Conservation (phyloP, 78 protist genomes). For the Planoprotostelium fungivorum region DNA sequence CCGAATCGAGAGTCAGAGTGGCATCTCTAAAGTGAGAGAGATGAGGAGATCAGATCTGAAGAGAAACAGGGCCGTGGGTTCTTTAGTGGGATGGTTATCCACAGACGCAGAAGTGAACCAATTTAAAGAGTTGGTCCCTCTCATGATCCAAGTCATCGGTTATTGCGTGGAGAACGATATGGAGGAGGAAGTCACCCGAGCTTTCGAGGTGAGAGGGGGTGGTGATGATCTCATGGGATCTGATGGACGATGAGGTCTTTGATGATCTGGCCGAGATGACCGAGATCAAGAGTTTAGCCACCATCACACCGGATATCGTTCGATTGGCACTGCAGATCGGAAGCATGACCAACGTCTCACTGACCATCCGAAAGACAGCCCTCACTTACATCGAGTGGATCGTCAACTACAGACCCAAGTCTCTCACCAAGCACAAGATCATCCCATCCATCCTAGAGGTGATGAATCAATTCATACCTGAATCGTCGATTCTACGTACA, state of each 20-base stretch:
- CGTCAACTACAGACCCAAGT: neutral
- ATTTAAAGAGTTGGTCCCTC: slow-evolving; percentile 30
- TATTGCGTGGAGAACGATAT: slow-evolving; percentile 25
- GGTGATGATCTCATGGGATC: neutral
- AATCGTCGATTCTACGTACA: too few species aligned
- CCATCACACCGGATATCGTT: neutral
- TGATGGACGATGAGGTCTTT: slow-evolving; percentile 3
- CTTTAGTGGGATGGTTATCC: slow-evolving; percentile 7
- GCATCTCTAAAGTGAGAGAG: slow-evolving; percentile 6
- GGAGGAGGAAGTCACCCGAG: slow-evolving; percentile 40
- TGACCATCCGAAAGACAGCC: neutral
- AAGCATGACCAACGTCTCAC: neutral
- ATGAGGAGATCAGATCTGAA: neutral
- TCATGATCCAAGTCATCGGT: slow-evolving; percentile 21
- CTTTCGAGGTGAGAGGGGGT: slow-evolving; percentile 36
- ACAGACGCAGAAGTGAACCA: neutral
- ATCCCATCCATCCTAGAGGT: neutral
- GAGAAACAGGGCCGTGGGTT: slow-evolving; percentile 28
- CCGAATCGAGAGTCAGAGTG: slow-evolving; percentile 16
- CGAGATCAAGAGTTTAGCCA: neutral
- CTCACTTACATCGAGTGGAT: neutral
- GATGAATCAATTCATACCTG: too few species aligned
- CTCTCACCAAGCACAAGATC: neutral
- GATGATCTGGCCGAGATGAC: slow-evolving; percentile 46
- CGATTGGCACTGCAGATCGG: neutral